Evolutionary conservation across 331 rosid species (phyloP).

Genomic region (Quercus phellos): DNA sequence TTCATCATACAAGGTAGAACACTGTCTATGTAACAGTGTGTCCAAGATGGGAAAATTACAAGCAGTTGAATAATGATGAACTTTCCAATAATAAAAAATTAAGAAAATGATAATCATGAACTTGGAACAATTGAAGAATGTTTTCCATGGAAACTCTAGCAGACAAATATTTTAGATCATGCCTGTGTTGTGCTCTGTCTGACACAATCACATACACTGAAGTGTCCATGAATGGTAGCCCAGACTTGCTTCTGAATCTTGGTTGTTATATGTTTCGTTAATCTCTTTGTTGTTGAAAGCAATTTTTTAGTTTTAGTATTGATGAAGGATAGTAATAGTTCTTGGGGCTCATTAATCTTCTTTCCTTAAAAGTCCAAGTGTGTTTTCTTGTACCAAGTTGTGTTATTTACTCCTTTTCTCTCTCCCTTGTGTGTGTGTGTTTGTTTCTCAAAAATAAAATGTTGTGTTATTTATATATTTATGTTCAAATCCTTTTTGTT

Average conservation of each 20-base stretch:
- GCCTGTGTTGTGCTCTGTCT: not conserved
- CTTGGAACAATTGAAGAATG: not conserved
- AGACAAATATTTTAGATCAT: not conserved
- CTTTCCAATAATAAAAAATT: too few species aligned
- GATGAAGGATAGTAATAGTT: slow-evolving; percentile 1
- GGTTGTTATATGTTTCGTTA: not conserved
- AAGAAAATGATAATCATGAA: not conserved
- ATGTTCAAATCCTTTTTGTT: not conserved
- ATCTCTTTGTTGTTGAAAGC: not conserved
- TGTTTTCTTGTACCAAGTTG: not conserved
- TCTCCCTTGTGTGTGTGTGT: too few species aligned
- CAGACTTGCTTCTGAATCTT: not conserved
- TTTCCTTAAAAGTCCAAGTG: not conserved
- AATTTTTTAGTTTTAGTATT: not conserved
- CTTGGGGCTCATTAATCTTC: not conserved
- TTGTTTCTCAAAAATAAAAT: not conserved
- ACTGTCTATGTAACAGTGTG: not conserved
- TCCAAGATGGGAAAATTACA: not conserved
- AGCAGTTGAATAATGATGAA: too few species aligned
- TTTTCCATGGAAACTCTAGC: not conserved
- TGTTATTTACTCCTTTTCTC: not conserved
- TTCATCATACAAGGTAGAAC: too few species aligned
- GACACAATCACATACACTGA: not conserved
- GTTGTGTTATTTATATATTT: not conserved
- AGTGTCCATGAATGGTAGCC: not conserved